Conservation (phyloP, 768 basidiomycete genomes). For the Punctularia strigosozonata region DNA sequence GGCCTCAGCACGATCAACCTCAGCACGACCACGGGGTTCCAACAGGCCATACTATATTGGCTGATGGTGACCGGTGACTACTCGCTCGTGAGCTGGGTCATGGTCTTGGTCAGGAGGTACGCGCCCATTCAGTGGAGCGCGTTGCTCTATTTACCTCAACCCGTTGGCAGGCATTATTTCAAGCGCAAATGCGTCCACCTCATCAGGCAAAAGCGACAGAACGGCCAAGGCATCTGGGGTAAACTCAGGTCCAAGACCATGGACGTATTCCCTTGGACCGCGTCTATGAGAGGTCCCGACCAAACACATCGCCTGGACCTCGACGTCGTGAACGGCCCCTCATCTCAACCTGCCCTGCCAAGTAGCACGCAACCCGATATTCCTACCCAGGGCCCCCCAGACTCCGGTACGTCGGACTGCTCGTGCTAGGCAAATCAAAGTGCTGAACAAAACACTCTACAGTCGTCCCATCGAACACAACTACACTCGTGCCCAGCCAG, state of each 20-base stretch:
- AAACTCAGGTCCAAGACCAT: background rate
- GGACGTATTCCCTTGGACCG: background rate
- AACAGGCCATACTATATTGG: constrained; percentile 39
- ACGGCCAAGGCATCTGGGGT: background rate
- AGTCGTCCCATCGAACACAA: no score
- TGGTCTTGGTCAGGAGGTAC: constrained; percentile 47
- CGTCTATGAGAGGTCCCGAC: background rate
- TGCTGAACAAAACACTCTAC: no score
- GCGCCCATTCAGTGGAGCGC: constrained; percentile 1
- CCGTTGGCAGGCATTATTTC: constrained; percentile 27
- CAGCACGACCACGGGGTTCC: constrained; percentile 34
- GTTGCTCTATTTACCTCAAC: background rate
- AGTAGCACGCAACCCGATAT: no score
- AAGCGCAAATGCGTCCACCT: constrained; percentile 22
- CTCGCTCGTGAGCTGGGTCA: constrained; percentile 48
- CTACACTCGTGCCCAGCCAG: no score
- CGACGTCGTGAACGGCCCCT: background rate
- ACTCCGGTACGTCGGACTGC: no score
- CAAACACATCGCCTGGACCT: background rate
- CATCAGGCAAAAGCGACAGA: background rate
- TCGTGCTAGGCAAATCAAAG: no score
- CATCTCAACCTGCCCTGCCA: no score
- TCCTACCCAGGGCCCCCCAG: no score
- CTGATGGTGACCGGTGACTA: constrained; percentile 38
- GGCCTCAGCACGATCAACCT: constrained; percentile 32